Evolutionary conservation across 345 rosid species (phyloP).

Genomic region (Rhizophora mangle): DNA sequence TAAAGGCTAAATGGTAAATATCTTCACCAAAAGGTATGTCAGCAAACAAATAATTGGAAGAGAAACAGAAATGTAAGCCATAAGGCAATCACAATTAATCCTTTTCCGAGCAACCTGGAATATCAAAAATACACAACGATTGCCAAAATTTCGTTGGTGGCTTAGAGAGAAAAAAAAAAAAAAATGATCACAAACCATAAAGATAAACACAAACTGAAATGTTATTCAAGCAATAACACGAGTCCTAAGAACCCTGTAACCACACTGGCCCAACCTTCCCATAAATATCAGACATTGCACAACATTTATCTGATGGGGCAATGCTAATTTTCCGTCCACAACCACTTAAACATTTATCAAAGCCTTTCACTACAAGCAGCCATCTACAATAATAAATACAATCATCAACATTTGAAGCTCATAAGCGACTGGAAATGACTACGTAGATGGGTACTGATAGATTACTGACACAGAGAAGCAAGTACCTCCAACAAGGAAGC

Average conservation of each 20-base stretch:
- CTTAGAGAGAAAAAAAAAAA: neutral
- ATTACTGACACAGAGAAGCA: slow-evolving; percentile 54
- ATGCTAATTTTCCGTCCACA: slow-evolving; percentile 23
- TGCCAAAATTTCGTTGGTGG: too few relatives aligned
- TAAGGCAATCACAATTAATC: too few relatives aligned
- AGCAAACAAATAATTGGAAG: too few relatives aligned
- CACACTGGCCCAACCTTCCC: neutral
- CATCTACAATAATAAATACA: slow-evolving; percentile 15
- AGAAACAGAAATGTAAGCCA: too few relatives aligned
- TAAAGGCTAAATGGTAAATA: too few relatives aligned
- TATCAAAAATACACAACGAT: too few relatives aligned
- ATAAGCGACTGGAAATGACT: slow-evolving; percentile 12
- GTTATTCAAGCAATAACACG: slow-evolving; percentile 31
- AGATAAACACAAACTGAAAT: neutral
- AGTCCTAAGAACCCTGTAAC: slow-evolving; percentile 8
- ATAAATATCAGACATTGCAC: slow-evolving; percentile 19
- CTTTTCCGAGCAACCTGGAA: too few relatives aligned
- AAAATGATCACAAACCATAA: too few relatives aligned
- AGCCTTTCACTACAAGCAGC: slow-evolving; percentile 23
- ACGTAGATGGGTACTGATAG: slow-evolving; percentile 13
- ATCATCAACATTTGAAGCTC: slow-evolving; percentile 16
- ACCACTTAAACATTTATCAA: slow-evolving; percentile 27
- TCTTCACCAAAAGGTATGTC: too few relatives aligned
- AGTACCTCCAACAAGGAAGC: slow-evolving; percentile 92
- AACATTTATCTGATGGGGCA: slow-evolving; percentile 14